phyloP scores from a whole-genome alignment of 2,329 filamentous ascomycete species.

The Aspergillus eucalypticola region DNA sequence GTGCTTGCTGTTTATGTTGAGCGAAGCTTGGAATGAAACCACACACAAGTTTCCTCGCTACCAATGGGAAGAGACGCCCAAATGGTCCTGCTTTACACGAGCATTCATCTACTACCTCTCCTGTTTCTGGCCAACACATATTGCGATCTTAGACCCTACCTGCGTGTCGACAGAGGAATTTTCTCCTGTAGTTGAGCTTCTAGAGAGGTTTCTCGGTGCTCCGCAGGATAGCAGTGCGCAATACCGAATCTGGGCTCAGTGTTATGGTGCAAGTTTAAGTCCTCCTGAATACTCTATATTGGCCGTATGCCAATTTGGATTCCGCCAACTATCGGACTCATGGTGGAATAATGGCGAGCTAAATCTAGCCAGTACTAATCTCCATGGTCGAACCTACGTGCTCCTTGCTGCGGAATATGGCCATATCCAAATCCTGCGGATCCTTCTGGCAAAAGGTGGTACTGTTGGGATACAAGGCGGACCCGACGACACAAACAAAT shows the following conservation, averaged over 20 bases:
- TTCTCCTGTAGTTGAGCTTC: background rate
- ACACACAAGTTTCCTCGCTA: background rate
- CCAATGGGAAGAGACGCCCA: background rate
- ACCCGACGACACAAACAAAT: too few relatives aligned
- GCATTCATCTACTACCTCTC: background rate
- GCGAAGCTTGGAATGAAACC: background rate
- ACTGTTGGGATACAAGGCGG: background rate
- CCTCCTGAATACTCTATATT: background rate
- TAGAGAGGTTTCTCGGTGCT: background rate
- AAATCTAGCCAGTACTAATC: background rate
- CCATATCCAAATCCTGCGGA: background rate
- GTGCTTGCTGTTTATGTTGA: background rate
- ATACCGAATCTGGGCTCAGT: background rate
- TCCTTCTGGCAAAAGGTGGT: background rate
- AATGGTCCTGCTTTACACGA: background rate
- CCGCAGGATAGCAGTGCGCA: background rate
- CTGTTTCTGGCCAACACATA: background rate
- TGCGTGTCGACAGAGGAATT: background rate
- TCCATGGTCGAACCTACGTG: background rate
- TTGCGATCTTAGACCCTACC: background rate
- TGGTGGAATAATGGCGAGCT: background rate
- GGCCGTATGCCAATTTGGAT: background rate
- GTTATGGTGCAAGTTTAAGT: fast-evolving
- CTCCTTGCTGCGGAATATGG: background rate
- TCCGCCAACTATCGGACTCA: background rate